phyloP scores from a whole-genome alignment of 176 grass and related monocot genomes.

The Themeda triandra region DNA sequence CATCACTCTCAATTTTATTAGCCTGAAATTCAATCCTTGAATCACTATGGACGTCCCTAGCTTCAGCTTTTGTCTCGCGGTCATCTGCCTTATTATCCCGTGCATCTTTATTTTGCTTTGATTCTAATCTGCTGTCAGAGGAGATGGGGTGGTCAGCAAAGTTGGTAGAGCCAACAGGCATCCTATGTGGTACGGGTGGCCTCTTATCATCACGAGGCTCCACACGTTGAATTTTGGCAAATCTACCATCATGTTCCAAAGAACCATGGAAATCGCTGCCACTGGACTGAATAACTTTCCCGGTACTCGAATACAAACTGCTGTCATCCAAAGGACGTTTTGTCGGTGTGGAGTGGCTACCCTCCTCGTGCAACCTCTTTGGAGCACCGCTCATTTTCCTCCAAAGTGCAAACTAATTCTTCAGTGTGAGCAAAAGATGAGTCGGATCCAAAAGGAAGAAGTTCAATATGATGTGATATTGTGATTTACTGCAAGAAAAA shows the following conservation, averaged over 20 bases:
- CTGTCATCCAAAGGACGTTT: constrained; percentile 74
- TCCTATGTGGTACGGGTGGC: constrained; percentile 37
- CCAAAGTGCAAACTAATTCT: not conserved
- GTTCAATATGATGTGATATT: not conserved
- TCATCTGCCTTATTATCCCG: constrained; percentile 49
- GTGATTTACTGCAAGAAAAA: constrained; percentile 22
- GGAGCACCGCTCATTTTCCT: constrained; percentile 70
- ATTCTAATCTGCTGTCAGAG: constrained; percentile 59
- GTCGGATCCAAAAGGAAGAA: not conserved
- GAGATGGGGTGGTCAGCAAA: constrained; percentile 35
- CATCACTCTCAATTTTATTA: constrained; percentile 59
- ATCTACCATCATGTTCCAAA: constrained; percentile 72
- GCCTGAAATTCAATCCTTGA: constrained; percentile 41
- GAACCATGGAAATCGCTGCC: constrained; percentile 57
- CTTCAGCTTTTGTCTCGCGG: constrained; percentile 48
- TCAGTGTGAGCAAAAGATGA: constrained; percentile 5
- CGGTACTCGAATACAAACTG: constrained; percentile 40
- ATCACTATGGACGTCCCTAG: constrained; percentile 34
- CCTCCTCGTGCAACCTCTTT: constrained; percentile 73
- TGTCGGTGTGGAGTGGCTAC: constrained; percentile 51
- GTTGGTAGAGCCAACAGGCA: constrained; percentile 41
- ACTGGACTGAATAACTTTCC: constrained; percentile 50
- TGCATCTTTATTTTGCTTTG: constrained; percentile 54
- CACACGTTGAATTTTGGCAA: constrained; percentile 53
- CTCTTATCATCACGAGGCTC: constrained; percentile 87